Evolutionary conservation across 1,139 yeast species (phyloP), one percentile per base, ranked within the genome.

Genomic region (Groenewaldozyma auringiensis): DNA sequence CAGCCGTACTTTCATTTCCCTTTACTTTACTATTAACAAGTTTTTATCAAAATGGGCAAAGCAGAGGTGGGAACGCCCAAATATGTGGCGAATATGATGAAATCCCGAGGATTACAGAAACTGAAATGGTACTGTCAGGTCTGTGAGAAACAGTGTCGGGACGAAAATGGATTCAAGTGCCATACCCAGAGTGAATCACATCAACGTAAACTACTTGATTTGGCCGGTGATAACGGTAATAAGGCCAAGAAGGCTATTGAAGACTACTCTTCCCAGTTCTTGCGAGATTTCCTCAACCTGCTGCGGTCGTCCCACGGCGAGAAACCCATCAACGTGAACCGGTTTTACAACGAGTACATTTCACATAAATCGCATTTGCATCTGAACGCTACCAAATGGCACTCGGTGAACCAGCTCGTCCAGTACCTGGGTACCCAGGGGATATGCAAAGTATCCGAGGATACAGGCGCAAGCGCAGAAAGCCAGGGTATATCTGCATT

Each of bases 61-160:
- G 87, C 94, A 40, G 94, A 84, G 53, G 65, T 76, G 37, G 95
- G 95, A 3, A 76, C 88, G 2, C 94, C 95, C n/a, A 86, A 84
- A 61, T 80, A 79, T 61, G 70, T 83, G 49, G 75, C 92, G 37
- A 87, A 85, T 57, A 81, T 82, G 61, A 75, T 85, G 70, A 85
- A 87, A 64, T 78, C 89, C 17, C 72, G 79, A 36, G 97, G 97
- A 4, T 77, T 89, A 16, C 96, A 89, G 63, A 81, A 85, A 59
- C 75, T 94, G 43, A 75, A 78, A 52, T 92, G 78, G 72, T 92
- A 88, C 64, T 92, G 99, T 63, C 98, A 92, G 63, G 75, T 86
- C 2, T 92, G 99, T 59, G 77, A 75, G 58, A 87, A 89, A 59
- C 99, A 92, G 66, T 89, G 97, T 62, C 71, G 97, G 46, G 99